phyloP scores from a whole-genome alignment of 169 alveolate species.

The Amoebophrya sp. region DNA sequence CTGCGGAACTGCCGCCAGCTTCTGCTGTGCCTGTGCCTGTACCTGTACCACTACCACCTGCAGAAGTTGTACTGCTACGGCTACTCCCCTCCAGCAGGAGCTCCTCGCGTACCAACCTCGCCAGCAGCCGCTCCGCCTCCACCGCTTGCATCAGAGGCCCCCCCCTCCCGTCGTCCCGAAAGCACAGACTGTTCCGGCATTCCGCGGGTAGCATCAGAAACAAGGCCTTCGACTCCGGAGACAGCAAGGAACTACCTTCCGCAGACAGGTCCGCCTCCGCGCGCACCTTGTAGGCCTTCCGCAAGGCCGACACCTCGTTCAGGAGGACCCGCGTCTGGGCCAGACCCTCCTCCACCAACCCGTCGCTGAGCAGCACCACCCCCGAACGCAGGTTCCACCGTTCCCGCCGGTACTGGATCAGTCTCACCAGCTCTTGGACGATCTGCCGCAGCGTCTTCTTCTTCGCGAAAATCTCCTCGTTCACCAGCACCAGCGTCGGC shows the following conservation, averaged over 20 bases:
- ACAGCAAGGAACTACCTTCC: neutral
- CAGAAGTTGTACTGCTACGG: too few species aligned
- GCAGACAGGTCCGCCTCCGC: neutral
- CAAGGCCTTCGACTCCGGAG: neutral
- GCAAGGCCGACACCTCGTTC: neutral
- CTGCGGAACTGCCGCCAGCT: too few species aligned
- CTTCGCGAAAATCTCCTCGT: neutral
- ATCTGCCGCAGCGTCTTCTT: neutral
- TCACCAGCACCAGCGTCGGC: neutral
- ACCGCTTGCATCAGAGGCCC: neutral
- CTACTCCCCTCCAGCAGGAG: too few species aligned
- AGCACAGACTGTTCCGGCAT: neutral
- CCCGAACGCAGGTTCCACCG: neutral
- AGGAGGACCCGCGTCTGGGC: neutral
- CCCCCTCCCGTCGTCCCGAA: neutral
- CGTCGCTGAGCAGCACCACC: neutral
- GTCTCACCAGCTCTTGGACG: neutral
- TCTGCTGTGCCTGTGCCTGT: too few species aligned
- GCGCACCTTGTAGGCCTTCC: neutral
- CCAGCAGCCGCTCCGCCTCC: neutral
- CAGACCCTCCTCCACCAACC: neutral
- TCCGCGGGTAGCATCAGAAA: neutral
- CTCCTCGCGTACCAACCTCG: neutral
- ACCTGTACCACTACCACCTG: too few species aligned
- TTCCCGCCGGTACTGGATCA: neutral